Conservation (phyloP, 73 alveolate genomes). For the Paraurostyla sp. region DNA sequence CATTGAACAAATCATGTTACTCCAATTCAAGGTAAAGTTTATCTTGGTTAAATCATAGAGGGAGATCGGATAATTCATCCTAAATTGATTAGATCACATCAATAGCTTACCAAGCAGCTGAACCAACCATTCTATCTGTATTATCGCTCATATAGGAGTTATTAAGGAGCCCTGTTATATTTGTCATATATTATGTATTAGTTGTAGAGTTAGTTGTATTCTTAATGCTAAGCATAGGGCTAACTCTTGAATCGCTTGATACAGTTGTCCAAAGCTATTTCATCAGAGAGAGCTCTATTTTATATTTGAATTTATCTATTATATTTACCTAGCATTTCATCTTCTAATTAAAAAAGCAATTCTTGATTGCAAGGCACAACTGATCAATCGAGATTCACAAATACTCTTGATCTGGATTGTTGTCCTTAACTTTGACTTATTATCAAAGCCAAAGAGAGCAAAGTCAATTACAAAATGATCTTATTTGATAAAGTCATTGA, state of each 20-base stretch:
- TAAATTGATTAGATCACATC: neutral
- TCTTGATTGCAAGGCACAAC: slow-evolving; percentile 51
- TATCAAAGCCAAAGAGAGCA: too few relatives aligned
- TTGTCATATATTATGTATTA: neutral
- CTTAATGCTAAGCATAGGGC: neutral
- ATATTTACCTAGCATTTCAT: slow-evolving; percentile 53
- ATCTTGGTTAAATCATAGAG: slow-evolving; percentile 32
- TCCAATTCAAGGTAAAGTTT: slow-evolving; percentile 39
- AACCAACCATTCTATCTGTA: slow-evolving; percentile 13
- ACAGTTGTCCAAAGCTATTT: slow-evolving; percentile 17
- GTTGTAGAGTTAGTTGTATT: neutral
- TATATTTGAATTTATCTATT: neutral
- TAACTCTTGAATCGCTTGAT: neutral
- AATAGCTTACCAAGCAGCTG: slow-evolving; percentile 29
- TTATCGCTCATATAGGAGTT: neutral
- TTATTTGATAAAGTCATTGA: too few relatives aligned
- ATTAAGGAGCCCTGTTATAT: slow-evolving; percentile 23
- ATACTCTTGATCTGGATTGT: too few relatives aligned
- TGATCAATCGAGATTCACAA: slow-evolving; percentile 38
- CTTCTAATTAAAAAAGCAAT: neutral
- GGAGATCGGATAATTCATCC: slow-evolving; percentile 37
- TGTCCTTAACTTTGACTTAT: too few relatives aligned
- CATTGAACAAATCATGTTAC: neutral
- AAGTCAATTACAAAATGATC: too few relatives aligned
- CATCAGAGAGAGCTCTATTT: slow-evolving; percentile 6